A percentile compares a stretch with the other conserved stretches of the same genome.
phyloP scores from a whole-genome alignment of 768 basidiomycete genomes.

The Exsudoporus frostii region DNA sequence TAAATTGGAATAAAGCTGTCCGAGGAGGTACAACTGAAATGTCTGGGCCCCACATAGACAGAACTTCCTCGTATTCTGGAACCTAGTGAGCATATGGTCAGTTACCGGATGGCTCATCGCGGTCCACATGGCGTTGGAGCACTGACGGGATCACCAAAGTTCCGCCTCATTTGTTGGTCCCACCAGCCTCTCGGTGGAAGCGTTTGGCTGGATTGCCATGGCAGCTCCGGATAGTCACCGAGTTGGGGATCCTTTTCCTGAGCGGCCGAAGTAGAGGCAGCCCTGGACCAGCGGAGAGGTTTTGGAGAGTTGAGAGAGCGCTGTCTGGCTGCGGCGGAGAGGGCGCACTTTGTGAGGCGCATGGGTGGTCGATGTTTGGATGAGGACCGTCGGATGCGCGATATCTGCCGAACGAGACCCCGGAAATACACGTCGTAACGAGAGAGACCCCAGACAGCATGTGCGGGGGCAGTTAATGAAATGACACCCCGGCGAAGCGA shows the following conservation, averaged over 20 bases:
- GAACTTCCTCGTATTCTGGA: slow-evolving; percentile 75
- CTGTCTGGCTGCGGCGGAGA: slow-evolving; percentile 5
- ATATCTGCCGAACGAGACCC: slow-evolving; percentile 19
- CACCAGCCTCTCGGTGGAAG: slow-evolving; percentile 70
- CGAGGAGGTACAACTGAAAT: slow-evolving; percentile 57
- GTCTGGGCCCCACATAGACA: slow-evolving; percentile 89
- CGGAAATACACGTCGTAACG: background rate
- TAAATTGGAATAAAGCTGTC: slow-evolving; percentile 63
- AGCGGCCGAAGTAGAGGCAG: slow-evolving; percentile 16
- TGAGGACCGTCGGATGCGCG: slow-evolving; percentile 4
- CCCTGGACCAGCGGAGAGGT: slow-evolving; percentile 1
- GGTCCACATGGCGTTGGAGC: slow-evolving; percentile 7
- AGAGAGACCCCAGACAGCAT: slow-evolving; percentile 22
- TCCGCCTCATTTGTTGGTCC: slow-evolving; percentile 71
- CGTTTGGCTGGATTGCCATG: slow-evolving; percentile 61
- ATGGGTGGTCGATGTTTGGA: slow-evolving; percentile 14
- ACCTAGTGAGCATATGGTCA: slow-evolving; percentile 43
- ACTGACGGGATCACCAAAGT: slow-evolving; percentile 75
- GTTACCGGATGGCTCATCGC: slow-evolving; percentile 4
- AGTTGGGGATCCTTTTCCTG: slow-evolving; percentile 62
- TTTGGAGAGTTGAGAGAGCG: background rate
- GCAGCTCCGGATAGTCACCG: slow-evolving; percentile 70
- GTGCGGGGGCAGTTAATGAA: slow-evolving; percentile 4
- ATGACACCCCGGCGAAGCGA: slow-evolving; percentile 11
- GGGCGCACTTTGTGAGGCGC: slow-evolving; percentile 15